Conservation (phyloP, 1,139 yeast species). For the Hansenula lynferdii region DNA sequence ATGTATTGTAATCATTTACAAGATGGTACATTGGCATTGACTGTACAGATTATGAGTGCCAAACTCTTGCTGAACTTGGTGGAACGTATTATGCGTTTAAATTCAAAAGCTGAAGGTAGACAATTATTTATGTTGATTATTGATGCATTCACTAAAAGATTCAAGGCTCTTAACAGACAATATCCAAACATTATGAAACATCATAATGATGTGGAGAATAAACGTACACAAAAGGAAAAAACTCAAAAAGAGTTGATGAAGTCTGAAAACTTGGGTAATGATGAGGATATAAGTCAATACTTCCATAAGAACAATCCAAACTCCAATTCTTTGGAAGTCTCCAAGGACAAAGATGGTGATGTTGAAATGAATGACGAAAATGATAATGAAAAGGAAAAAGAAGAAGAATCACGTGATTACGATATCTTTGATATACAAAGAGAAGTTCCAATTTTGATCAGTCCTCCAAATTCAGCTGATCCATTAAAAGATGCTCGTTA, state of each 20-base stretch:
- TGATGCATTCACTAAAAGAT: constrained; percentile 83
- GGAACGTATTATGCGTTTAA: constrained; percentile 77
- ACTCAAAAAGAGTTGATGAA: constrained; percentile 40
- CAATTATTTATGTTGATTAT: constrained; percentile 78
- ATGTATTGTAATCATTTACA: constrained; percentile 79
- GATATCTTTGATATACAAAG: constrained; percentile 44
- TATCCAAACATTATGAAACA: constrained; percentile 62
- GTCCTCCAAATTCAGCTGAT: constrained; percentile 44
- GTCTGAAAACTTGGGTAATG: constrained; percentile 28
- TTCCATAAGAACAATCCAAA: constrained; percentile 1
- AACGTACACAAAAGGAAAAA: constrained; percentile 36
- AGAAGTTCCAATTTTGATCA: constrained; percentile 42
- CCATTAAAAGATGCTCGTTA: constrained; percentile 85
- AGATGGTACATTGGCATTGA: constrained; percentile 78
- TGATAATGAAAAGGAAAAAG: constrained; percentile 15
- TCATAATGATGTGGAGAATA: constrained; percentile 49
- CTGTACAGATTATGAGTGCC: constrained; percentile 97
- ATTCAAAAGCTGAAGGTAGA: constrained; percentile 70
- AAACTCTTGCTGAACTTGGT: constrained; percentile 82
- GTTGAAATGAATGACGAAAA: constrained; percentile 22
- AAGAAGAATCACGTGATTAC: constrained; percentile 18
- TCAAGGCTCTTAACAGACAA: constrained; percentile 69
- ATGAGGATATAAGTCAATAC: constrained; percentile 19
- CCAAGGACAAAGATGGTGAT: constrained; percentile 24
- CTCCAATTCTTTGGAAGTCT: background rate